Base-by-base conservation (phyloP, 2,329 filamentous ascomycete genomes). In the Xylariaceae sp. region DNA sequence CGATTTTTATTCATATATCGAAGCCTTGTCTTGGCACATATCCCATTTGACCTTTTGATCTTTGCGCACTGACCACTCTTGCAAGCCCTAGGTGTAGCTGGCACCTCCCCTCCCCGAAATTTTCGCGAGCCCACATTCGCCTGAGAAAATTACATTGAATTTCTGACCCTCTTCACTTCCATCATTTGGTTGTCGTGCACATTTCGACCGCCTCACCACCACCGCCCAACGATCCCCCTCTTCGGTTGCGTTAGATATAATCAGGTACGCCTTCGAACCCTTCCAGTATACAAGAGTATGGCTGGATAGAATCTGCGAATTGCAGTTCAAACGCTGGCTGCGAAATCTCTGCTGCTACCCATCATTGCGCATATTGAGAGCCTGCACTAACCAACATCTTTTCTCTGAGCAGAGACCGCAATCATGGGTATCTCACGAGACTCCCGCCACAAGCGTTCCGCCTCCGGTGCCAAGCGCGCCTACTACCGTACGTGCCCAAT, bases 391-490 rank as follows among this genome's bases (percentile, higher is more conserved):
- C 45, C 24, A 8, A 17, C 11, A 24, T 34, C 28, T 34, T 37
- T 40, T 9, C 42, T 16, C 40, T 24, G 17, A 19, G 15, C 28
- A 13, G 16, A 35, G 4, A 35, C 33, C 33, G 83, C 83, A 86
- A 87, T 84, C 78, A 91, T 91, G 87, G 87, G 93, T 98, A 97
- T 98, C 80, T 96, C 91, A 77, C 88, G 93, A 80, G 91, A 97
- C 79, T 95, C 89, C 73, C 89, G 93, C 80, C 93, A 98, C 85
- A 98, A 98, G 87, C 90, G 93, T 79, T 90, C 89, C 76, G 90
- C 91, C 74, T 87, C 94, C 73, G 94, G 93, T 82, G 93, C 94
- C 68, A 98, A 98, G 87, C 85, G 87, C 72, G 80, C 87, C 76
- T 86, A 84, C 78, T 93, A 91, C 83, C 83, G 87, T 84, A 77